phyloP scores from a whole-genome alignment of 1,139 yeast species.

The Meyerozyma athensensis region DNA sequence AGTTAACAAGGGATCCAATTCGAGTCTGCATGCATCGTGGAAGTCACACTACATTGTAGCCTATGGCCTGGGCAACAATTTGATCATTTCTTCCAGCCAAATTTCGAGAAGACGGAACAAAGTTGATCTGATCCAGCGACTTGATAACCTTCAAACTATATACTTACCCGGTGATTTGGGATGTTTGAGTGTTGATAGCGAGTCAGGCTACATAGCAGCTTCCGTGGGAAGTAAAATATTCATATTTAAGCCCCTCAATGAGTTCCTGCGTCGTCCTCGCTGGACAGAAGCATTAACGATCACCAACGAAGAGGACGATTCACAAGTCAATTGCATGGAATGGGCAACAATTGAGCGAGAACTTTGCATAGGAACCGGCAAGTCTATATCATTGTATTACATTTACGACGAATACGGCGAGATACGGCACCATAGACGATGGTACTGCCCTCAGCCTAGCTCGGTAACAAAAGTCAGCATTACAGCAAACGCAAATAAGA shows the following conservation, averaged over 20 bases:
- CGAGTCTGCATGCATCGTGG: constrained; percentile 67
- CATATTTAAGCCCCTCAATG: constrained; percentile 43
- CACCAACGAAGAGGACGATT: constrained; percentile 19
- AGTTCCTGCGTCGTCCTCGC: constrained; percentile 37
- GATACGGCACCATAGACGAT: constrained; percentile 32
- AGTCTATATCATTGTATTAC: constrained; percentile 49
- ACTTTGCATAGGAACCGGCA: constrained; percentile 55
- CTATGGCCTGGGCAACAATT: constrained; percentile 85
- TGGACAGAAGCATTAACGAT: constrained; percentile 42
- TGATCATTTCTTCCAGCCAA: constrained; percentile 47
- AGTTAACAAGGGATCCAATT: constrained; percentile 54
- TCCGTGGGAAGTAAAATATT: constrained; percentile 29
- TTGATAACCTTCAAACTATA: constrained; percentile 61
- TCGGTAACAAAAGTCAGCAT: constrained; percentile 52
- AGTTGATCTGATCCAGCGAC: constrained; percentile 5
- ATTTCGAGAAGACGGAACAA: constrained; percentile 7
- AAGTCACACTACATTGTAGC: constrained; percentile 59
- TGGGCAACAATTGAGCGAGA: constrained; percentile 66
- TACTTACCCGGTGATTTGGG: constrained; percentile 64
- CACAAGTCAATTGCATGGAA: constrained; percentile 46
- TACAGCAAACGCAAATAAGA: constrained; percentile 60
- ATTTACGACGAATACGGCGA: constrained; percentile 44
- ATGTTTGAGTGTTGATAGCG: constrained; percentile 58
- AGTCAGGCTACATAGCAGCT: constrained; percentile 55
- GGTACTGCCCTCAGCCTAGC: constrained; percentile 54